Percentiles rank a stretch among this genome's conserved stretches.
These are phyloP conservation scores for Pyricularia sp. DNA, from an alignment of 2,329 filamentous ascomycete genomes.

Conservation along the genomic window DNA sequence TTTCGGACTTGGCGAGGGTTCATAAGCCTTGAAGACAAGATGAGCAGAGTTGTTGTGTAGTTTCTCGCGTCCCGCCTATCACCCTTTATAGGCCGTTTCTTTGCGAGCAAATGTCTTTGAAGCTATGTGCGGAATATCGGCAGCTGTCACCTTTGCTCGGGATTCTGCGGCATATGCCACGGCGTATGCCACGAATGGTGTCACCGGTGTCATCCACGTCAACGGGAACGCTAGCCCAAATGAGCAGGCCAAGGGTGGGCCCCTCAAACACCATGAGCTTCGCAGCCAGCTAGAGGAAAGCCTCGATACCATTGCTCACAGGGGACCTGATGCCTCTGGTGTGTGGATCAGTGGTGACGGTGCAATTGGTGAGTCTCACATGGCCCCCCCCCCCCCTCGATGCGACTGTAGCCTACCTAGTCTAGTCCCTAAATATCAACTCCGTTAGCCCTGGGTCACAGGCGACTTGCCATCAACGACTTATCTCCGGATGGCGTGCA, in stretches of 20 bases:
- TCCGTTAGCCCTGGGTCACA: constrained; percentile 30
- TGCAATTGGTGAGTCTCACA: constrained; percentile 7
- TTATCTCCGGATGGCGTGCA: constrained; percentile 35
- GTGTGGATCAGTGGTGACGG: constrained; percentile 17
- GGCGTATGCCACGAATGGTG: neutral
- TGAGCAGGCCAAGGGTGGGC: neutral
- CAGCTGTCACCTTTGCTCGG: neutral
- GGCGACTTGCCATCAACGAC: constrained; percentile 43
- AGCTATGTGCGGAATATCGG: neutral
- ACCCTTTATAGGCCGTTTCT: no score
- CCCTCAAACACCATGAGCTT: neutral
- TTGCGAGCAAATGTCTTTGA: no score
- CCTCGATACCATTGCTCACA: constrained; percentile 18
- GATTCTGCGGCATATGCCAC: neutral
- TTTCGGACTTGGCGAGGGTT: no score
- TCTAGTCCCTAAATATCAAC: neutral
- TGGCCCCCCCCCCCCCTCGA: no score
- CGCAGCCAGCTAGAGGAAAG: constrained; percentile 13
- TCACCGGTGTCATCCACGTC: neutral
- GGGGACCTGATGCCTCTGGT: constrained; percentile 20
- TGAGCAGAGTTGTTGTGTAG: no score
- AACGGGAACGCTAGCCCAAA: no score
- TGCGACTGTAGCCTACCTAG: no score
- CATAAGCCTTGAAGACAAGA: no score
- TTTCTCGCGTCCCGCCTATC: no score